Conservation (phyloP, 495 filamentous ascomycete species). For the Lasiosphaeria ovina region DNA sequence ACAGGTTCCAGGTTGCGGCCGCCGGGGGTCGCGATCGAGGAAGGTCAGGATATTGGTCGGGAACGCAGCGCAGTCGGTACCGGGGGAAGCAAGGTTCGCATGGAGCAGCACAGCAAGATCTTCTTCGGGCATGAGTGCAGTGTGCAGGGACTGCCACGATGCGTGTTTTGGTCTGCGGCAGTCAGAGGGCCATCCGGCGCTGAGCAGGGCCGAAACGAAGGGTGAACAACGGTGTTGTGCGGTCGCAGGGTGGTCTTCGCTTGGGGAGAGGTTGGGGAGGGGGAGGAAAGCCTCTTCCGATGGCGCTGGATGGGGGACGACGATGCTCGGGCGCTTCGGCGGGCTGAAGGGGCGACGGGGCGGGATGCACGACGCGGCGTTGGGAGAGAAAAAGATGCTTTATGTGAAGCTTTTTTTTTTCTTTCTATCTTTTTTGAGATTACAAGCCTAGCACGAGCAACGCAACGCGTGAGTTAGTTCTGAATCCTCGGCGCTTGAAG, state of each 20-base stretch:
- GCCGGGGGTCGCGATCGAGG: constrained; percentile 11
- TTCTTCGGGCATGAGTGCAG: constrained; percentile 36
- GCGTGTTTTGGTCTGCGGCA: constrained; percentile 8
- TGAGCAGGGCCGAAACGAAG: constrained; percentile 13
- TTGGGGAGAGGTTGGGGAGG: not conserved
- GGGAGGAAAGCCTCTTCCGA: not conserved
- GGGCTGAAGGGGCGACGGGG: not conserved
- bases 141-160: constrained; percentile 22
- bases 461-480: constrained; percentile 15
- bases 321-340: not conserved
- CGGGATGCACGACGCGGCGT: constrained; percentile 4
- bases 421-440: constrained; percentile 17
- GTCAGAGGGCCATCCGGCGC: constrained; percentile 30
- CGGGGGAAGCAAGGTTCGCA: constrained; percentile 28
- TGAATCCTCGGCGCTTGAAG: not conserved
- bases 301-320: not conserved
- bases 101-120: constrained; percentile 28
- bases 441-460: constrained; percentile 13
- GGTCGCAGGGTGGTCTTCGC: constrained; percentile 1
- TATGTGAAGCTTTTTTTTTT: constrained; percentile 19
- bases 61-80: constrained; percentile 14
- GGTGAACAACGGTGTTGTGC: not conserved
- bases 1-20: constrained; percentile 12
- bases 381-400: constrained; percentile 15
- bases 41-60: constrained; percentile 12